Evolutionary conservation across 2,329 filamentous ascomycete genomes (phyloP).

Genomic region (Monosporascus cannonballus): DNA sequence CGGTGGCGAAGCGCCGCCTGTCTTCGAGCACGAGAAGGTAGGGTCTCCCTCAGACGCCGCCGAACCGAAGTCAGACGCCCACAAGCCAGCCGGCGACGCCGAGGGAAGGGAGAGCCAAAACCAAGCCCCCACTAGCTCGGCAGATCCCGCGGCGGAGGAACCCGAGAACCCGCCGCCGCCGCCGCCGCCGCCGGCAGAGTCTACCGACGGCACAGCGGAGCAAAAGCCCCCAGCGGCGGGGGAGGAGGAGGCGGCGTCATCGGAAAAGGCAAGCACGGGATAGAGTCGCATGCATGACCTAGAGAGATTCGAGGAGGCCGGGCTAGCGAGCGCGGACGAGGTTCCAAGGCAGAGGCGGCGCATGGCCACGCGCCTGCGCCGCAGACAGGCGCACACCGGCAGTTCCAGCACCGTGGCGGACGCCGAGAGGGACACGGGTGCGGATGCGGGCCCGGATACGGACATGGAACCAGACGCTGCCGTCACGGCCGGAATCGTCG

Average conservation of each 20-base stretch:
- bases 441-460: conserved; percentile 9
- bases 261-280: conserved; percentile 12
- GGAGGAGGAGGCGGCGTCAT: conserved; percentile 6
- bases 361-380: conserved; percentile 6
- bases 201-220: conserved; percentile 4
- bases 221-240: not conserved
- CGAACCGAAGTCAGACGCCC: conserved; percentile 16
- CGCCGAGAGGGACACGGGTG: conserved; percentile 13
- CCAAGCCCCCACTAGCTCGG: not conserved
- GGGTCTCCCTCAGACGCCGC: conserved; percentile 16
- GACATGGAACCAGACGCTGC: not conserved
- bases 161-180: conserved; percentile 1
- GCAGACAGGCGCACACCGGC: conserved; percentile 1
- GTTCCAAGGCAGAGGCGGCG: conserved; percentile 6
- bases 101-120: conserved; percentile 5
- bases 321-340: conserved; percentile 4
- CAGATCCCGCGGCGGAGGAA: not conserved
- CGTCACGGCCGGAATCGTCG: not conserved
- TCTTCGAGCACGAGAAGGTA: conserved; percentile 15
- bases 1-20: conserved; percentile 13
- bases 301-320: conserved; percentile 12
- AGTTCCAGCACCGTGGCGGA: conserved; percentile 11
- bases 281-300: conserved; percentile 16
- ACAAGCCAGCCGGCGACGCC: conserved; percentile 11
- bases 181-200: not conserved